phyloP scores from a whole-genome alignment of 495 filamentous ascomycete species.

The Aspergillus taichungensis region DNA sequence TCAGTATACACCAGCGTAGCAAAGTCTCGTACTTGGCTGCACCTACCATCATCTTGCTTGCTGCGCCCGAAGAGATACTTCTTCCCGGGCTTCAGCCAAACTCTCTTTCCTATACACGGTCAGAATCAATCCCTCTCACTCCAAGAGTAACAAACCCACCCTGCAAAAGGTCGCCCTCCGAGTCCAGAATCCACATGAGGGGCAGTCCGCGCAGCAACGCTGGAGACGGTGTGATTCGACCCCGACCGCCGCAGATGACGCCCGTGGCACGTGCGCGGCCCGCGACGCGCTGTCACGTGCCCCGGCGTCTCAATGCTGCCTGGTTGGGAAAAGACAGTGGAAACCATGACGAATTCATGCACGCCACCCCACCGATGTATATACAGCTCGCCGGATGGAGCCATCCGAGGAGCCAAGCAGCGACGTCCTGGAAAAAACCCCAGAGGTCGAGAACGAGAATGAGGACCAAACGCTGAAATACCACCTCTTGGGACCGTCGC shows the following conservation, averaged over 20 bases:
- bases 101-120: constrained; percentile 48
- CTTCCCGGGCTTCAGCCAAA: constrained; percentile 79
- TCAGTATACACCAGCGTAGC: constrained; percentile 8
- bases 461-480: constrained; percentile 54
- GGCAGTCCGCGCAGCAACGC: background rate
- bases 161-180: constrained; percentile 35
- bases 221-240: constrained; percentile 3
- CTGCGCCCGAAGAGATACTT: constrained; percentile 69
- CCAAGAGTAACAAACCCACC: constrained; percentile 19
- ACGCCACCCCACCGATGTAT: background rate
- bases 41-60: constrained; percentile 40
- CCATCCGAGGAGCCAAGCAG: background rate
- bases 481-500: constrained; percentile 76
- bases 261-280: background rate
- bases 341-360: no score
- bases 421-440: constrained; percentile 13
- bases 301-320: constrained; percentile 20
- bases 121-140: constrained; percentile 2
- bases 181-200: constrained; percentile 41
- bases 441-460: constrained; percentile 17
- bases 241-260: no score
- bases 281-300: constrained; percentile 35
- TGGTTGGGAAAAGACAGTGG: constrained; percentile 9
- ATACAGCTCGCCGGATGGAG: background rate
- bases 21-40: constrained; percentile 6